A percentile compares a stretch with the other conserved stretches of the same genome.
Evolutionary conservation across 306 rosid genomes (phyloP).

Genomic region (Delonix regia): DNA sequence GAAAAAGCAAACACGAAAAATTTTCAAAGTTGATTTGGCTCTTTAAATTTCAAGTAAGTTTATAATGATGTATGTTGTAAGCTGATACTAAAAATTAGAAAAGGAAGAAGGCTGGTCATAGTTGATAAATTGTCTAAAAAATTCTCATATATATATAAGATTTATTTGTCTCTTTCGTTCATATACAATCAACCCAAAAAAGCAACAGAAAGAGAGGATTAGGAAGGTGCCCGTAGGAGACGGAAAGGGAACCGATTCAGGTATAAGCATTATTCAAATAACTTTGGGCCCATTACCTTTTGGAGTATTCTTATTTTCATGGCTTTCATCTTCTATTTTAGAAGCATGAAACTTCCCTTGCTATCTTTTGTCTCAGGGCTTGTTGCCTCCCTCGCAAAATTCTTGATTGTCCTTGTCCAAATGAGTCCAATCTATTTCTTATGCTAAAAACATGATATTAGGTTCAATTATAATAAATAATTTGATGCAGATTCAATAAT

Average conservation of each 20-base stretch:
- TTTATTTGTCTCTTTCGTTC: background rate
- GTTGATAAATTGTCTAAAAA: too few relatives aligned
- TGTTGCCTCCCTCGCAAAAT: background rate
- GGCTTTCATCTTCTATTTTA: too few relatives aligned
- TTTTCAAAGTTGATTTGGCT: background rate
- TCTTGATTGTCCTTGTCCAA: background rate
- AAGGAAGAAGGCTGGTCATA: too few relatives aligned
- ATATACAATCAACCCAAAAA: constrained; percentile 11
- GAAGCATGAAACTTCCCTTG: background rate
- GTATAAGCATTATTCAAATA: background rate
- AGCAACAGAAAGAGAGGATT: constrained; percentile 14
- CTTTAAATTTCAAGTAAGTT: background rate
- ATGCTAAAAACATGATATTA: too few relatives aligned
- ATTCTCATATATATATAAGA: background rate
- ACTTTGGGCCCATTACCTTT: background rate
- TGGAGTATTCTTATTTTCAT: background rate
- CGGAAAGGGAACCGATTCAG: constrained; percentile 1
- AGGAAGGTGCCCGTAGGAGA: constrained; percentile 1
- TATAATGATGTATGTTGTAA: background rate
- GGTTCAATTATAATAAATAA: too few relatives aligned
- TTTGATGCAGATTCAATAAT: too few relatives aligned
- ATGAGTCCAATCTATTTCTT: too few relatives aligned
- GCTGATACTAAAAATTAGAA: too few relatives aligned
- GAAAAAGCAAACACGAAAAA: background rate
- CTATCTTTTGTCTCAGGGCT: too few relatives aligned